Percentiles rank a stretch among this genome's conserved stretches.
These are phyloP conservation scores for Austroboletus niveus DNA, from an alignment of 1,284 basidiomycete species.

Conservation along the genomic window DNA sequence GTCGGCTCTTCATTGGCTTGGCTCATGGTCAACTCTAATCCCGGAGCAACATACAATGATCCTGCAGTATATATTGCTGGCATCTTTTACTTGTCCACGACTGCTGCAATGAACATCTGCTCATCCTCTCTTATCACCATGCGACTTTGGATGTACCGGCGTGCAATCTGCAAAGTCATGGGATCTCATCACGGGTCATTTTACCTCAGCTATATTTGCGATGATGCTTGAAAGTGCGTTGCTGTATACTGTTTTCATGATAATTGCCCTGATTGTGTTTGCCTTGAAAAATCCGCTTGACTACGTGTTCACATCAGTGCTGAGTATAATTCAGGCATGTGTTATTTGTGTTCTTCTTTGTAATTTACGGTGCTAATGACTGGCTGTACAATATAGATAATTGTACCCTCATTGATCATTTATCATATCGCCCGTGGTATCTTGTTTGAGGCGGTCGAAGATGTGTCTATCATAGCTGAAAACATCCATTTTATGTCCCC, in stretches of 20 bases:
- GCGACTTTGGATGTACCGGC: constrained; percentile 18
- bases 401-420: constrained; percentile 5
- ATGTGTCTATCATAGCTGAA: background rate
- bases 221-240: constrained; percentile 27
- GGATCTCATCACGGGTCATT: constrained; percentile 13
- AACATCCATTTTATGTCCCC: background rate
- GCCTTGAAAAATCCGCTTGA: constrained; percentile 12
- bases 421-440: constrained; percentile 21
- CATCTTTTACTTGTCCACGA: constrained; percentile 11
- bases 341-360: too few species aligned
- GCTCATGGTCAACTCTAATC: constrained; percentile 8
- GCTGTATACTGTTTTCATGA: constrained; percentile 14
- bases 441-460: constrained; percentile 1
- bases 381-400: background rate
- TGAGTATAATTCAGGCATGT: constrained; percentile 19
- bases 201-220: constrained; percentile 20
- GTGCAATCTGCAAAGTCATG: constrained; percentile 6
- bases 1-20: constrained; percentile 17
- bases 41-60: constrained; percentile 9
- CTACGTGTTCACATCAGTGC: constrained; percentile 7
- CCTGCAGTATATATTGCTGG: constrained; percentile 17
- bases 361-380: too few species aligned
- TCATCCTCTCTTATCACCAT: constrained; percentile 12
- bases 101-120: constrained; percentile 14
- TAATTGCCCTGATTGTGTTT: constrained; percentile 14